Conservation (phyloP, 2,329 filamentous ascomycete species). For the Hypomyces perniciosus region DNA sequence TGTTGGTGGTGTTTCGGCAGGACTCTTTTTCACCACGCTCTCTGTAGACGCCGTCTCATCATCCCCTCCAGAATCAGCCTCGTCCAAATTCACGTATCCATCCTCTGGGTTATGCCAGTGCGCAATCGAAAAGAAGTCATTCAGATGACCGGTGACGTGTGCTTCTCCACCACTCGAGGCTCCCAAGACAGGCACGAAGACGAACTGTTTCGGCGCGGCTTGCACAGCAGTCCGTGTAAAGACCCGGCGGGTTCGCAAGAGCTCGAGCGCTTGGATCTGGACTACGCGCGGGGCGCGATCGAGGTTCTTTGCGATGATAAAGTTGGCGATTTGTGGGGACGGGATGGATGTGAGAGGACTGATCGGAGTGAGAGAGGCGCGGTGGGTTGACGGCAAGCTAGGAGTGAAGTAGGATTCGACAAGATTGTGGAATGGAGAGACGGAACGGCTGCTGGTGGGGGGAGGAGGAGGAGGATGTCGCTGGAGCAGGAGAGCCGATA, state of each 20-base stretch:
- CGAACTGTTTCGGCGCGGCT: conserved; percentile 67
- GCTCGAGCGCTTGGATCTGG: conserved; percentile 73
- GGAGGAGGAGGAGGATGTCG: conserved; percentile 15
- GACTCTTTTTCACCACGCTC: conserved; percentile 40
- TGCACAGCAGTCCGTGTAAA: conserved; percentile 71
- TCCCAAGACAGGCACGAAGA: conserved; percentile 69
- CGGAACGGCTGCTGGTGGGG: conserved; percentile 18
- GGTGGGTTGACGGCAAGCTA: conserved; percentile 25
- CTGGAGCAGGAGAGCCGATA: conserved; percentile 56
- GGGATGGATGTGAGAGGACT: conserved; percentile 25
- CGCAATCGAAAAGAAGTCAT: conserved; percentile 81
- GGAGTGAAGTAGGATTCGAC: conserved; percentile 27
- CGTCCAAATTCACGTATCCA: conserved; percentile 70
- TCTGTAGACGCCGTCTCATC: conserved; percentile 32
- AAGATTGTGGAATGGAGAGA: conserved; percentile 21
- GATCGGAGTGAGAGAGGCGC: conserved; percentile 19
- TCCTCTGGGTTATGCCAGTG: conserved; percentile 73
- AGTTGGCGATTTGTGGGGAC: conserved; percentile 59
- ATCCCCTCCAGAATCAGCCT: conserved; percentile 33
- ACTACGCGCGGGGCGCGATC: conserved; percentile 67
- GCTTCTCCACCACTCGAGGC: conserved; percentile 41
- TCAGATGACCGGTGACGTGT: conserved; percentile 54
- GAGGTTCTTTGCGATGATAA: conserved; percentile 76
- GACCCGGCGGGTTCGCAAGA: conserved; percentile 73
- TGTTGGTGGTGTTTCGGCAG: conserved; percentile 17